Conservation (phyloP, 371 early-diverging fungal genomes). For the Sporodiniella umbellata region DNA sequence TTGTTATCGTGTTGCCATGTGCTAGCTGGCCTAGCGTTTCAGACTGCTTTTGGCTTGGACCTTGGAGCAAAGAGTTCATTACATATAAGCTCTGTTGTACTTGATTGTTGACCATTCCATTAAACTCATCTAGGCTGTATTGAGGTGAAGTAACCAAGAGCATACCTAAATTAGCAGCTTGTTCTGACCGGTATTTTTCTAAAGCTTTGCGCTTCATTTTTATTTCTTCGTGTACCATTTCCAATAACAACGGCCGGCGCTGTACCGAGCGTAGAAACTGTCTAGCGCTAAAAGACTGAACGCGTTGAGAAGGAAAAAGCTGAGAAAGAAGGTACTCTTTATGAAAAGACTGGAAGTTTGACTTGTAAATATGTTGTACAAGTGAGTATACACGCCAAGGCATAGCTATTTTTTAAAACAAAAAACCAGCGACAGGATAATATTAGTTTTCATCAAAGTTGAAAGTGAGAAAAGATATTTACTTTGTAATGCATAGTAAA, state of each 20-base stretch:
- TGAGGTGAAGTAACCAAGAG: conserved; percentile 36
- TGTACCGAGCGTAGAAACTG: conserved; percentile 7
- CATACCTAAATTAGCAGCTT: conserved; percentile 65
- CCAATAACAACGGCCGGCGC: conserved; percentile 44
- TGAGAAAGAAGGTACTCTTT: conserved; percentile 24
- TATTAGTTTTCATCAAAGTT: no score
- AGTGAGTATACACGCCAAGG: conserved; percentile 40
- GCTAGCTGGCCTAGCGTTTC: neutral
- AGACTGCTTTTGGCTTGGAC: neutral
- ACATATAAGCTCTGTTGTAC: neutral
- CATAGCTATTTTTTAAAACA: conserved; percentile 47
- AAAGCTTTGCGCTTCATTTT: conserved; percentile 50
- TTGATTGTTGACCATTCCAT: conserved; percentile 4
- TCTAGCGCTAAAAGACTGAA: conserved; percentile 2
- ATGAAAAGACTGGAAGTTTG: conserved; percentile 11
- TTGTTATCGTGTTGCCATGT: neutral
- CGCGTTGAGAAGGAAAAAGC: conserved; percentile 31
- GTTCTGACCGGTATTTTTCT: conserved; percentile 48
- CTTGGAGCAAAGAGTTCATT: neutral
- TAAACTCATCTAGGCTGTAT: conserved; percentile 5
- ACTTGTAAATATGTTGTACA: conserved; percentile 20
- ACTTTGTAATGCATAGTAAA: conserved; percentile 62
- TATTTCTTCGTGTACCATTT: conserved; percentile 61
- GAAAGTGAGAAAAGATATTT: conserved; percentile 10
- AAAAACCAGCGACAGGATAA: no score